Conservation (phyloP, 1,284 basidiomycete genomes). For the Moesziomyces sp. region DNA sequence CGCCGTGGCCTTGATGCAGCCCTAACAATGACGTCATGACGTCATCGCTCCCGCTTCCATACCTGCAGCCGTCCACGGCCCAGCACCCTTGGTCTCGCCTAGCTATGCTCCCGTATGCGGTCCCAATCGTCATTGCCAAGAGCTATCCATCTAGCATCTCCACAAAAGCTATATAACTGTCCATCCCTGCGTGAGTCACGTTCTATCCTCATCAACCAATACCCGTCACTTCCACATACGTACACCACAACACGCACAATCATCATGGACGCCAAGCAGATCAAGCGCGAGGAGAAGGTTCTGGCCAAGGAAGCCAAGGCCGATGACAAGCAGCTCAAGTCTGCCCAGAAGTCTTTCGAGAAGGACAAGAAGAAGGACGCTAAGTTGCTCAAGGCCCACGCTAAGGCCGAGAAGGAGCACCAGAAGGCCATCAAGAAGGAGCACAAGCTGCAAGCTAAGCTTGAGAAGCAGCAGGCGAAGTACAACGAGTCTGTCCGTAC, state of each 20-base stretch:
- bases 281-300: conserved; percentile 41
- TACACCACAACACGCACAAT: conserved; percentile 1
- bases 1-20: background rate
- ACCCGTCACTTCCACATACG: background rate
- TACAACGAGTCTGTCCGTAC: conserved; percentile 33
- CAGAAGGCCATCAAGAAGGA: conserved; percentile 42
- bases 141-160: background rate
- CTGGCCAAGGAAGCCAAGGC: conserved; percentile 37
- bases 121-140: background rate
- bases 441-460: conserved; percentile 40
- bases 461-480: conserved; percentile 40
- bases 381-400: conserved; percentile 29
- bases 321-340: conserved; percentile 33
- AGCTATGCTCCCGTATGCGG: too few relatives aligned
- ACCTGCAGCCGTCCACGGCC: too few relatives aligned
- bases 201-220: too few relatives aligned
- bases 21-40: conserved; percentile 28
- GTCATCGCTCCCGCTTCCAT: conserved; percentile 6
- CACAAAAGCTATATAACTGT: background rate
- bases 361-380: conserved; percentile 35
- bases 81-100: too few relatives aligned
- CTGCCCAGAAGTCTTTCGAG: conserved; percentile 26
- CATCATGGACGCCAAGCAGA: conserved; percentile 34
- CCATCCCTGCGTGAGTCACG: too few relatives aligned
- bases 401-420: conserved; percentile 39